Evolutionary conservation across 2,329 filamentous ascomycete genomes (phyloP).

Genomic region (Mycosphaerella arachidis): DNA sequence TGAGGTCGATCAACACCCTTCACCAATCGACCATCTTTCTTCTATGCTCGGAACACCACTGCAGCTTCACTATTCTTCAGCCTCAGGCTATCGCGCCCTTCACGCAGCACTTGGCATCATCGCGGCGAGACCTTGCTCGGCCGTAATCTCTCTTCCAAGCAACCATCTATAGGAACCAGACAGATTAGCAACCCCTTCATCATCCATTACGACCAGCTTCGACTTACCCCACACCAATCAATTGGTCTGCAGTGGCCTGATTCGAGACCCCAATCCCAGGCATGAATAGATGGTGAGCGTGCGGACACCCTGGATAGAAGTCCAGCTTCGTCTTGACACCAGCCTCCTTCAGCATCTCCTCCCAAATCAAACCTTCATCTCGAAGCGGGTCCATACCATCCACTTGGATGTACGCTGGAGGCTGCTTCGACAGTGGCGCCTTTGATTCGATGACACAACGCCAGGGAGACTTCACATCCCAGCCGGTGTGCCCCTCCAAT

Average conservation of each 20-base stretch:
- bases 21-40: neutral
- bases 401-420: constrained; percentile 48
- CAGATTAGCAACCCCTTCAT: neutral
- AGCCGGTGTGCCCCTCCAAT: constrained; percentile 1
- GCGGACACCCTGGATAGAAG: constrained; percentile 6
- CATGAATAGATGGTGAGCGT: constrained; percentile 8
- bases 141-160: constrained; percentile 3
- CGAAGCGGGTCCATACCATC: constrained; percentile 48
- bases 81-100: neutral
- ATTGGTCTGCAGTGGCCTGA: constrained; percentile 2
- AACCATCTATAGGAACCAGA: neutral
- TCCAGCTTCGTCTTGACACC: constrained; percentile 43
- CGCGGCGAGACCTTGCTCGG: constrained; percentile 2
- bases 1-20: neutral
- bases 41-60: neutral
- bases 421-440: constrained; percentile 21
- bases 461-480: constrained; percentile 4
- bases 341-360: constrained; percentile 41
- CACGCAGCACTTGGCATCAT: neutral
- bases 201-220: neutral
- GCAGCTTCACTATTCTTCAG: neutral
- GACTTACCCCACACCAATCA: constrained; percentile 9
- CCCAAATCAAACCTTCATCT: constrained; percentile 52
- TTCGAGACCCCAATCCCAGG: constrained; percentile 4
- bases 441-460: neutral